These are phyloP conservation scores for Picea abies DNA, from an alignment of 83 land plant genomes.

Conservation along the genomic window DNA sequence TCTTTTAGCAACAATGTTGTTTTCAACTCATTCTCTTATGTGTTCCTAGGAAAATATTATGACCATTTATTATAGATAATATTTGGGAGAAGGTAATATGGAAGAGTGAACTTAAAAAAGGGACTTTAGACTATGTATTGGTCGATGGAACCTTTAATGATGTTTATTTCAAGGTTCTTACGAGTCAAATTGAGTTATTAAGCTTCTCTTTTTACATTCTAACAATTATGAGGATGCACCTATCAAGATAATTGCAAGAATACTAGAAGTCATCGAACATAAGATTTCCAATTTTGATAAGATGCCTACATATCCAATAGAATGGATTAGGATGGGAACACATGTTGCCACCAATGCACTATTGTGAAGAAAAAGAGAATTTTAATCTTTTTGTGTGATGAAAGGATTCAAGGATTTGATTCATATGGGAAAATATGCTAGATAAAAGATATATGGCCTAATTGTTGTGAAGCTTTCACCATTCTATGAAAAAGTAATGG, in stretches of 20 bases:
- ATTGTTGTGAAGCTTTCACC: conserved; percentile 80
- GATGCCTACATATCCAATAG: conserved; percentile 88
- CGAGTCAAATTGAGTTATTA: conserved; percentile 39
- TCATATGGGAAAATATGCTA: too few species aligned
- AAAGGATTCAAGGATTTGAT: conserved; percentile 69
- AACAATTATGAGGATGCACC: conserved; percentile 97
- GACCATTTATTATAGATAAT: too few species aligned
- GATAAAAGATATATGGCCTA: too few species aligned
- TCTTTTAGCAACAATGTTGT: too few species aligned
- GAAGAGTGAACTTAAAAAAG: too few species aligned
- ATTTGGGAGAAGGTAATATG: too few species aligned
- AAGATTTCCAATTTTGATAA: conserved; percentile 68
- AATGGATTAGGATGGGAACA: conserved; percentile 99
- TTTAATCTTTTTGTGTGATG: conserved; percentile 53
- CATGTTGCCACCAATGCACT: conserved; percentile 97
- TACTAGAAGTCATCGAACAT: conserved; percentile 77
- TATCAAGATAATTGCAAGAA: conserved; percentile 89
- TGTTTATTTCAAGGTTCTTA: too few species aligned
- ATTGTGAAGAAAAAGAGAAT: too few species aligned
- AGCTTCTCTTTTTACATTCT: conserved; percentile 94
- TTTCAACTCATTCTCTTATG: too few species aligned
- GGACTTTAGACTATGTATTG: accelerated
- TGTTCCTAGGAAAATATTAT: too few species aligned
- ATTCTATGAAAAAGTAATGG: conserved; percentile 92
- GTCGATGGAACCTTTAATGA: too few species aligned